Evolutionary conservation across 1,139 yeast genomes (phyloP).

Genomic region (Wickerhamiella infanticola): DNA sequence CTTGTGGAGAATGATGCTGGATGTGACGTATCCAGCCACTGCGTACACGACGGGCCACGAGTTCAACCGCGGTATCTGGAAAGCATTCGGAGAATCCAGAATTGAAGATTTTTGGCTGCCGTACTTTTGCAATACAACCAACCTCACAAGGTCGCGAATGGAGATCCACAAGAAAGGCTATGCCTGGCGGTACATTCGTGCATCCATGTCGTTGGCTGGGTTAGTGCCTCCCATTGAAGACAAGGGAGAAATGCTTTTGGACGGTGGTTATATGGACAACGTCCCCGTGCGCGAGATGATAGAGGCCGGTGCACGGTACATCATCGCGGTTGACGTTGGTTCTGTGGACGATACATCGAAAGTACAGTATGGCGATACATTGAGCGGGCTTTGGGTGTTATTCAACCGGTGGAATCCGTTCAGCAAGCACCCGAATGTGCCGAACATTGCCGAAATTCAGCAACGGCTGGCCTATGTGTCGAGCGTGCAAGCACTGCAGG

Average conservation of each 20-base stretch:
- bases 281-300: constrained; percentile 82
- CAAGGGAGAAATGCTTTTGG: constrained; percentile 82
- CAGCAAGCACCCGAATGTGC: constrained; percentile 73
- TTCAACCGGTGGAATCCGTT: constrained; percentile 85
- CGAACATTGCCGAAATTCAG: constrained; percentile 91
- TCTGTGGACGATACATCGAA: constrained; percentile 86
- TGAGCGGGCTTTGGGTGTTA: constrained; percentile 85
- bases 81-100: constrained; percentile 77
- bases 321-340: constrained; percentile 96
- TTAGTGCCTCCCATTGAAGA: constrained; percentile 68
- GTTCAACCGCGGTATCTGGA: constrained; percentile 93
- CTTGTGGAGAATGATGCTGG: constrained; percentile 69
- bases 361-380: constrained; percentile 81
- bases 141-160: constrained; percentile 89
- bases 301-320: constrained; percentile 69
- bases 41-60: constrained; percentile 96
- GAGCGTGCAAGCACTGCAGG: constrained; percentile 81
- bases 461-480: constrained; percentile 88
- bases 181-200: constrained; percentile 91
- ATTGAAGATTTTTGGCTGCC: constrained; percentile 94
- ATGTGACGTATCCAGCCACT: constrained; percentile 83
- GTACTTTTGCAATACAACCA: constrained; percentile 85
- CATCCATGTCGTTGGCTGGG: constrained; percentile 95
- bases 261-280: constrained; percentile 93
- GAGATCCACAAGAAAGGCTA: constrained; percentile 85